phyloP scores from a whole-genome alignment of 2,329 filamentous ascomycete species.

The Xylariaceae sp. region DNA sequence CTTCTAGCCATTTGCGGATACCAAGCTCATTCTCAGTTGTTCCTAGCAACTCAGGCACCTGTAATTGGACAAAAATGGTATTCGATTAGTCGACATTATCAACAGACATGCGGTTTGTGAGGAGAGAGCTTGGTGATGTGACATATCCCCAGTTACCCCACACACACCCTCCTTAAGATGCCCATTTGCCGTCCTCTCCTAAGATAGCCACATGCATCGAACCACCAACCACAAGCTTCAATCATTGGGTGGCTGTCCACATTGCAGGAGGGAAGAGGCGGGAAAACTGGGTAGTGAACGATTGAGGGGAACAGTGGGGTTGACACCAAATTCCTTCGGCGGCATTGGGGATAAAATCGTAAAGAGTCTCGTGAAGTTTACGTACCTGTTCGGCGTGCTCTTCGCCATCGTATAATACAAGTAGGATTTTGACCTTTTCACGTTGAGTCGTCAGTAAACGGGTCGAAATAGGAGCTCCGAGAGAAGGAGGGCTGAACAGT shows the following conservation, averaged over 20 bases:
- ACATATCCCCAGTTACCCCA: slow-evolving; percentile 30
- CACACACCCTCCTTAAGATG: slow-evolving; percentile 18
- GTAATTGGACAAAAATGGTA: slow-evolving; percentile 30
- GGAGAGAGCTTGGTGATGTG: slow-evolving; percentile 26
- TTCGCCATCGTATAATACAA: slow-evolving; percentile 91
- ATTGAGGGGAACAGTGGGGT: slow-evolving; percentile 3
- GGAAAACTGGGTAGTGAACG: background rate
- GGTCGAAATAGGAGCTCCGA: slow-evolving; percentile 59
- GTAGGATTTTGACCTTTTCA: slow-evolving; percentile 89
- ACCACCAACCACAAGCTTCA: slow-evolving; percentile 3
- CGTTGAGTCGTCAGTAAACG: slow-evolving; percentile 61
- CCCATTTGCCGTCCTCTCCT: slow-evolving; percentile 19
- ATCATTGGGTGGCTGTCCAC: slow-evolving; percentile 21
- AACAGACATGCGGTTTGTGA: background rate
- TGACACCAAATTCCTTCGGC: background rate
- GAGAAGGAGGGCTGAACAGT: slow-evolving; percentile 43
- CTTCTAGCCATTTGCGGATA: slow-evolving; percentile 96
- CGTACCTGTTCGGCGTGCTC: slow-evolving; percentile 84
- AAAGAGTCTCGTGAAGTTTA: slow-evolving; percentile 34
- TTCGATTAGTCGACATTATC: slow-evolving; percentile 27
- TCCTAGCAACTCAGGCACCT: slow-evolving; percentile 83
- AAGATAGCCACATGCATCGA: slow-evolving; percentile 22
- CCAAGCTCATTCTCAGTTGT: slow-evolving; percentile 99
- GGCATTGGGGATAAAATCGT: background rate
- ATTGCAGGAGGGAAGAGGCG: slow-evolving; percentile 13